Evolutionary conservation across 495 filamentous ascomycete genomes (phyloP).

Genomic region (Aspergillus baeticus): DNA sequence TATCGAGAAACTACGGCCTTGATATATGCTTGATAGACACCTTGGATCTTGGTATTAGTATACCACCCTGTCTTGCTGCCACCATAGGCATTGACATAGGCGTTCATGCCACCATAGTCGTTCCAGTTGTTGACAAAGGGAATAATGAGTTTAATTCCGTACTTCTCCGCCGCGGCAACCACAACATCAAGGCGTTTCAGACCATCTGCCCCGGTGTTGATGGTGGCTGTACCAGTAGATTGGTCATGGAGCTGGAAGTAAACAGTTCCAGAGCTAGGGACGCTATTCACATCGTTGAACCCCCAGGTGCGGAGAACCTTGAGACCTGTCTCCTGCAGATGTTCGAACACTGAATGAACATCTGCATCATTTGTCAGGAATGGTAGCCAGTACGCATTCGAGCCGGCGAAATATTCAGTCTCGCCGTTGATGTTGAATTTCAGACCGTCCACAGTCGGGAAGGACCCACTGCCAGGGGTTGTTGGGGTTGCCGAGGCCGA

Average conservation of each 20-base stretch:
- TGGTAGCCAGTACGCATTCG: not conserved
- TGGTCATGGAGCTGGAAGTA: not conserved
- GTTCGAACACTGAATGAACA: not conserved
- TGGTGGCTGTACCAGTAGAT: not conserved
- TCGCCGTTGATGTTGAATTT: not conserved
- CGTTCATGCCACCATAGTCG: constrained; percentile 30
- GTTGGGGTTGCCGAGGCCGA: not conserved
- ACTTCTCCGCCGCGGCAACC: not conserved
- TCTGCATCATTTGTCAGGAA: not conserved
- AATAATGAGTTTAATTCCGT: not conserved
- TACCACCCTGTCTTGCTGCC: constrained; percentile 52
- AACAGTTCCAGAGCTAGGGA: not conserved
- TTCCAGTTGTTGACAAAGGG: not conserved
- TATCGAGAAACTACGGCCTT: constrained; percentile 60
- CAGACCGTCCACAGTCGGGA: not conserved
- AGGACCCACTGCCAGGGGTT: not conserved
- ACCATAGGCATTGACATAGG: constrained; percentile 62
- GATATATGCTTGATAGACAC: constrained; percentile 62
- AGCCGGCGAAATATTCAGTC: not conserved
- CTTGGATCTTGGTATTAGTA: constrained; percentile 52
- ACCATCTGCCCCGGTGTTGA: not conserved
- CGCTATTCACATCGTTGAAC: not conserved
- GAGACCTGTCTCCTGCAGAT: not conserved
- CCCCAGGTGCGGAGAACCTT: not conserved
- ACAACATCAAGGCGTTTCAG: not conserved